phyloP scores from a whole-genome alignment of 805 yeast genomes.

The Metschnikowia matae region DNA sequence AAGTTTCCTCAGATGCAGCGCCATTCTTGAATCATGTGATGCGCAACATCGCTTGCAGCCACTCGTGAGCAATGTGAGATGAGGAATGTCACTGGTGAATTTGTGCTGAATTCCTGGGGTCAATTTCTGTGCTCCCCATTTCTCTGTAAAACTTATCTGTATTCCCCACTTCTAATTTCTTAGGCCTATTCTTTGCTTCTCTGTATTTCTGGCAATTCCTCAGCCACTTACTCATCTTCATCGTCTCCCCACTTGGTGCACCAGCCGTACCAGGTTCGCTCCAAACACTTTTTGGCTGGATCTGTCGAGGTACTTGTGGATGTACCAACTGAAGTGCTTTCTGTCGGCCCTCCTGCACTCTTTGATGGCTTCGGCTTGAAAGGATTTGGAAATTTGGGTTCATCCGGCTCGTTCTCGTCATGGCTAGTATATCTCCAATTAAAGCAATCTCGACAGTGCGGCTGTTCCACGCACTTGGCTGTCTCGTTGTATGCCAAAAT shows the following conservation, averaged over 20 bases:
- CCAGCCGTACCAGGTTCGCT: slow-evolving; percentile 67
- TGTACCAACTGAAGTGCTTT: background rate
- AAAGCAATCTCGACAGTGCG: slow-evolving; percentile 86
- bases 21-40: background rate
- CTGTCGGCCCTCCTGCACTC: slow-evolving; percentile 1
- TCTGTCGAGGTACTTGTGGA: slow-evolving; percentile 15
- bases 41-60: slow-evolving; percentile 1
- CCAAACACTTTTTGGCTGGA: slow-evolving; percentile 45
- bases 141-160: too few species aligned
- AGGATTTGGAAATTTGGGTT: slow-evolving; percentile 37
- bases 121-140: too few species aligned
- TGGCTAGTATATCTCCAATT: slow-evolving; percentile 76
- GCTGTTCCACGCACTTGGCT: slow-evolving; percentile 67
- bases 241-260: slow-evolving; percentile 45
- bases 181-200: background rate
- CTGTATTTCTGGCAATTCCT: background rate
- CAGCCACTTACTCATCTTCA: slow-evolving; percentile 6
- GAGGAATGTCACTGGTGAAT: background rate
- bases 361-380: slow-evolving; percentile 24
- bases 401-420: slow-evolving; percentile 37
- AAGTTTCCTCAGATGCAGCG: slow-evolving; percentile 4
- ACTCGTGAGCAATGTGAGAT: background rate
- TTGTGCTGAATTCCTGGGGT: too few species aligned
- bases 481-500: slow-evolving; percentile 69
- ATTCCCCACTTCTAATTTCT: background rate